Evolutionary conservation across 176 grass and related monocot genomes (phyloP).

Genomic region (Avena atlantica): DNA sequence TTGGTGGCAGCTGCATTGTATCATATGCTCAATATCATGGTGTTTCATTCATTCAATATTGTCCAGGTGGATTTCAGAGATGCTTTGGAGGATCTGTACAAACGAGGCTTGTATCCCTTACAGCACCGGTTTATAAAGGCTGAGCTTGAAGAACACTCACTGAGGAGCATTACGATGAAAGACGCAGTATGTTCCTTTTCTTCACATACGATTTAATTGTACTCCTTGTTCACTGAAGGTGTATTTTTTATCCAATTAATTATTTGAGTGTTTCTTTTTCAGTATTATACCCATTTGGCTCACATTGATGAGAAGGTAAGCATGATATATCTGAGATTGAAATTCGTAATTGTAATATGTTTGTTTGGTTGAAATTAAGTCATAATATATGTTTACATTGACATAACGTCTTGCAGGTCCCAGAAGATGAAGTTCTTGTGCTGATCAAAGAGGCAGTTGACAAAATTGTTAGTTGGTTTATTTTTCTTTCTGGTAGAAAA

Average conservation of each 20-base stretch:
- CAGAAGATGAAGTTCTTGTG: background rate
- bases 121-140: background rate
- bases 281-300: conserved; percentile 25
- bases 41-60: background rate
- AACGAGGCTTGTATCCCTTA: background rate
- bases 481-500: background rate
- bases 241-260: background rate
- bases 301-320: conserved; percentile 2
- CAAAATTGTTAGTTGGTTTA: conserved; percentile 22
- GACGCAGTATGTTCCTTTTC: background rate
- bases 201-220: background rate
- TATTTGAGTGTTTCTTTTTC: background rate
- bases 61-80: background rate
- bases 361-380: too few species aligned
- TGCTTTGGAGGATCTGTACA: background rate
- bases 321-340: background rate
- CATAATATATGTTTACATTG: too few species aligned
- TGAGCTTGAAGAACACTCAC: background rate
- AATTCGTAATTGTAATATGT: too few species aligned
- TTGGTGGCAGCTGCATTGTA: too few species aligned
- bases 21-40: background rate
- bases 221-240: background rate
- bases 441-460: background rate
- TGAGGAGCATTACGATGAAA: background rate
- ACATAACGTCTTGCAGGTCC: conserved; percentile 18